Evolutionary conservation across 768 basidiomycete species (phyloP), one percentile per base, ranked within the genome.

Genomic region (Crassisporium funariophilum): DNA sequence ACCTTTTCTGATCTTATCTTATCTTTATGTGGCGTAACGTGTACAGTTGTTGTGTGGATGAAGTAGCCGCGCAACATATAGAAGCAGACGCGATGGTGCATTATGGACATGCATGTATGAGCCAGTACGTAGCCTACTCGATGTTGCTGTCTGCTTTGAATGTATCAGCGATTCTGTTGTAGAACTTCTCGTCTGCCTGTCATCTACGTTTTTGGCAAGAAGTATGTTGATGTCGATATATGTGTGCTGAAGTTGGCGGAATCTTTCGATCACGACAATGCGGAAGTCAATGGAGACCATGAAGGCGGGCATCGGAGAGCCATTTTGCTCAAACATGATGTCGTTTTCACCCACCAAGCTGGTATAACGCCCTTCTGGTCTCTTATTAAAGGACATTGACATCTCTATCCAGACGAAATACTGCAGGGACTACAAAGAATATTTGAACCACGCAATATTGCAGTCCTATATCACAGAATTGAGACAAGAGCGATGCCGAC

Each of bases 81-180:
- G 84, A 94, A 53, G 92, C 94, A 0, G 91, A 98, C 60, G 82
- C 85, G 6, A 77, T 97, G 52, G 85, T 99, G 2, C 95, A 99
- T 60, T 98, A 97, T 59, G 95, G 95, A 2, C 90, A 97, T 71
- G 94, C 95, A 0, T 99, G 97, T 64, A 80, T 98, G 74, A 92
- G 88, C 63, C 82, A 85, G 93, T 95, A 56, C 53, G 91, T 74
- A 24, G 21, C 20, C 16, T 9, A 35, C 54, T 16, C 17, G 19
- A 25, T 17, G 15, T 12, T 4, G 39, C 16, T 7, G 17, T n/a
- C 2, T 11, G 5, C 9, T 13, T 31, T 27, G 15, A 2, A 31
- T 3, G 19, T n/a, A 36, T 33, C 15, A 33, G 35, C 36, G 12
- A 25, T 9, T 46, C 37, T 22, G 47, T 35, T 38, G 25, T 24